Base-by-base conservation (phyloP, 805 yeast species). In the Metschnikowia baotianmanensis region DNA sequence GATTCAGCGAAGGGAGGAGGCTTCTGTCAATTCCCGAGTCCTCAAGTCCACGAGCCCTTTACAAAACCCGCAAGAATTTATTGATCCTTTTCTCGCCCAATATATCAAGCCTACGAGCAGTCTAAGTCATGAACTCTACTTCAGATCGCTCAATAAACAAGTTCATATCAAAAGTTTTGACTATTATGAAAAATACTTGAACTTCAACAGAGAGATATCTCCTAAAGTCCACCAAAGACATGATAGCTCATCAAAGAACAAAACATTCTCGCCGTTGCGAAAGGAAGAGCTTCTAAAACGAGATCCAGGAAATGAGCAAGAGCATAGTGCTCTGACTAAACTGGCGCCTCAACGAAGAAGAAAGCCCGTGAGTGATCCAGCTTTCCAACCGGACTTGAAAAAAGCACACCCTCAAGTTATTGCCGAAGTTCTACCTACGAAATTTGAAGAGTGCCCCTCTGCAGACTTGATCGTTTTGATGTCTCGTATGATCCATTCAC, bases 401-500 rank as follows among this genome's bases (percentile, higher is more conserved):
- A 50, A 50, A 23, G 24, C 40, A 5, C 55, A 50, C 17, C 44
- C 54, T 12, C 45, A 43, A 31, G 45, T 50, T 11, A 34, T 29
- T 6, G 41, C 45, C 7, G 37, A 48, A 28, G 20, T 25, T 16
- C 62, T 80, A 10, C 84, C 85, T 2, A 38, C 46, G 11, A 64
- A 72, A 40, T 89, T 82, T 62, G 75, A 77, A 48, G 71, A 78
- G 30, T 85, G 95, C 54, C 74, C 86, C 10, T 69, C 81, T 41
- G 78, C 80, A 15, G 93, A 86, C 51, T 63, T 91, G 31, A 78
- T 90, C 27, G 68, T 72, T 1, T 67, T 91, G 24, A 80, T 91
- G 23, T 70, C 95, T 1, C 69, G 96, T 39, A 87, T 90, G 93
- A 67, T 93, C 20, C 73, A 77, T 34, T 84, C 86, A 29, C 72